Conservation (phyloP, 306 rosid species). For the Hippophae rhamnoides region DNA sequence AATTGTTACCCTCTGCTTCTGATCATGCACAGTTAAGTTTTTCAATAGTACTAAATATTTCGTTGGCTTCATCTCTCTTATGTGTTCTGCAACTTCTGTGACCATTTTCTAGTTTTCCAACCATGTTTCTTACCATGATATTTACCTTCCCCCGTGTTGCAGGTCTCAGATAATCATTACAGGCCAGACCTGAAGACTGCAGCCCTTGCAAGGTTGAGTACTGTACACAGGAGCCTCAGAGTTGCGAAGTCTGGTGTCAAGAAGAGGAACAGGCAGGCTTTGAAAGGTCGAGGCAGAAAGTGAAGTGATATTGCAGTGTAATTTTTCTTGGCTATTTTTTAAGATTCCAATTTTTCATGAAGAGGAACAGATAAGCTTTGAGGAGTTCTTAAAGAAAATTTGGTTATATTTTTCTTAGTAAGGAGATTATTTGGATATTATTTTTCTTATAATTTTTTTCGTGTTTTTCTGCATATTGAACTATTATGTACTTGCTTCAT, state of each 20-base stretch:
- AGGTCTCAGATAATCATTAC: slow-evolving; percentile 67
- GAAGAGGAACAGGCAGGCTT: slow-evolving; percentile 83
- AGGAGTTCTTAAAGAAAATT: no score
- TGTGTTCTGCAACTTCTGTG: background rate
- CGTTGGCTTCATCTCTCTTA: no score
- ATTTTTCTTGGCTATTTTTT: no score
- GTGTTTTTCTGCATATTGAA: no score
- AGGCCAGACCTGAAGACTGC: slow-evolving; percentile 82
- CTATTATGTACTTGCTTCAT: no score
- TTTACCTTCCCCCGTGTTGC: background rate
- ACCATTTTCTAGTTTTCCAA: background rate
- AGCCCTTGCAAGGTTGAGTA: slow-evolving; percentile 83
- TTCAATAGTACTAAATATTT: no score
- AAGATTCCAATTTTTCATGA: no score
- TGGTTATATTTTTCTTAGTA: no score
- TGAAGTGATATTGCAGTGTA: slow-evolving; percentile 1
- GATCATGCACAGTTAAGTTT: background rate
- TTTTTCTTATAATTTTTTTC: no score
- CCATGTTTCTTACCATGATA: background rate
- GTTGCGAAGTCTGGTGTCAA: slow-evolving; percentile 84
- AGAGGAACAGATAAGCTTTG: no score
- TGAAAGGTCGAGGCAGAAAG: slow-evolving; percentile 29
- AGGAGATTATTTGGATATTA: no score
- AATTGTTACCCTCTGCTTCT: no score
- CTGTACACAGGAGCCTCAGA: slow-evolving; percentile 76